A percentile compares a stretch with the other conserved stretches of the same genome.
These are phyloP conservation scores for Cytauxzoon felis DNA, from an alignment of 169 alveolate genomes.

Conservation along the genomic window DNA sequence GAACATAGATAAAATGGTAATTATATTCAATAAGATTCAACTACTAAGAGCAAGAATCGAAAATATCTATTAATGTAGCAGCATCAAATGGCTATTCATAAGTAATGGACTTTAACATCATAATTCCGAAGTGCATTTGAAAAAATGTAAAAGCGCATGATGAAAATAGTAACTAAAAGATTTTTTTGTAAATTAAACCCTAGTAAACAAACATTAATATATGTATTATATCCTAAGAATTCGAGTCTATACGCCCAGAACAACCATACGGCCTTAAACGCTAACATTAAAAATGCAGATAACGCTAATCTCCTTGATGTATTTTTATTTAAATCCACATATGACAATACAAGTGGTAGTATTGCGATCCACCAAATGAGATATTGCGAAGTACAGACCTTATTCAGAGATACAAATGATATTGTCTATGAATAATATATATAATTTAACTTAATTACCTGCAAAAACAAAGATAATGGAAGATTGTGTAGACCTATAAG, in stretches of 20 bases:
- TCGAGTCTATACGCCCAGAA: slow-evolving; percentile 46
- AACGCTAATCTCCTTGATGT: background rate
- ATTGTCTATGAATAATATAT: slow-evolving; percentile 21
- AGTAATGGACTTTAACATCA: background rate
- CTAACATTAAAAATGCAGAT: slow-evolving; percentile 2
- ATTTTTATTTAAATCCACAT: background rate
- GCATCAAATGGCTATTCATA: background rate
- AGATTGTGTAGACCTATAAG: slow-evolving; percentile 36
- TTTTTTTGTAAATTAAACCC: background rate
- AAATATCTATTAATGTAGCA: background rate
- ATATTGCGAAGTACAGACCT: slow-evolving; percentile 60
- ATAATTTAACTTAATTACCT: slow-evolving; percentile 14
- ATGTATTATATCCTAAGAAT: slow-evolving; percentile 41
- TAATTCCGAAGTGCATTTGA: slow-evolving; percentile 50
- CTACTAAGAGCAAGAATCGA: slow-evolving; percentile 9
- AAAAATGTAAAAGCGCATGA: slow-evolving; percentile 26
- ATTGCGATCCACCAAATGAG: slow-evolving; percentile 64
- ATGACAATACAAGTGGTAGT: slow-evolving; percentile 40
- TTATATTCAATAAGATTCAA: slow-evolving; percentile 24
- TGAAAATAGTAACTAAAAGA: slow-evolving; percentile 24
- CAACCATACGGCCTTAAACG: slow-evolving; percentile 40
- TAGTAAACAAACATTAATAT: slow-evolving; percentile 8
- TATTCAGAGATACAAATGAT: slow-evolving; percentile 54
- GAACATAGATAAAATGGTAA: slow-evolving; percentile 37
- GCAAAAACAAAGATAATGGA: slow-evolving; percentile 32